Percentiles rank a stretch among this genome's conserved stretches.
These are phyloP conservation scores for Cystobasidiaceae sp. DNA, from an alignment of 1,284 basidiomycete genomes.

Conservation along the genomic window DNA sequence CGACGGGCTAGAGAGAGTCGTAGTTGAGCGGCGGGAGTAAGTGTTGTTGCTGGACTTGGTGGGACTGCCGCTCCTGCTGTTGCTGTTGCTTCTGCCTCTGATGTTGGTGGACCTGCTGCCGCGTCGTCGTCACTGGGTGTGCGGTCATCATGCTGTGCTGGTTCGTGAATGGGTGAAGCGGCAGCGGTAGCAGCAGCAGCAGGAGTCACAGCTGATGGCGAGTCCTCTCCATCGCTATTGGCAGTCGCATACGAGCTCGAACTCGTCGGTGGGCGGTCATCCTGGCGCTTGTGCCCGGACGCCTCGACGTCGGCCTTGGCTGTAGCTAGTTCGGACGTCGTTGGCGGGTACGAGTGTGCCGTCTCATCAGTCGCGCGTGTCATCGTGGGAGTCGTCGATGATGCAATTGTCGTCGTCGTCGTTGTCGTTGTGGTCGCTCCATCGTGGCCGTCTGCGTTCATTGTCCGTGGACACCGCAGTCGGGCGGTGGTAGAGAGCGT, in stretches of 20 bases:
- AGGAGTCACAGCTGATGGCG: background rate
- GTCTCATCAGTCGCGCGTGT: too few species aligned
- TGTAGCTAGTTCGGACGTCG: too few species aligned
- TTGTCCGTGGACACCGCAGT: too few species aligned
- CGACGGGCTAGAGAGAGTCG: conserved; percentile 10
- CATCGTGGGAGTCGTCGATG: too few species aligned
- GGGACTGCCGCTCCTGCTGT: background rate
- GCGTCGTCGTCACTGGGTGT: background rate
- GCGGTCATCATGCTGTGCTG: background rate
- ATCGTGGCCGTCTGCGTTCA: too few species aligned
- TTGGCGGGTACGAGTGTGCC: too few species aligned
- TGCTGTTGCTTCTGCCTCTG: background rate
- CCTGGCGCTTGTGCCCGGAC: too few species aligned
- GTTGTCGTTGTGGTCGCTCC: too few species aligned
- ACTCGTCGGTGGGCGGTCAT: background rate
- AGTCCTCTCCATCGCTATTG: background rate
- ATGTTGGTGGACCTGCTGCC: background rate
- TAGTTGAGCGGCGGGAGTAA: conserved; percentile 24
- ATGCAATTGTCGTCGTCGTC: too few species aligned
- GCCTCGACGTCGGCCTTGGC: background rate
- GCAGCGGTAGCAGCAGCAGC: background rate
- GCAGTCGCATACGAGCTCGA: conserved; percentile 14
- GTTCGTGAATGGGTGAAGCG: background rate
- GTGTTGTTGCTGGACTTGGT: background rate
- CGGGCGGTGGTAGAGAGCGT: too few species aligned